Evolutionary conservation across 805 yeast species (phyloP).

Genomic region (Danielia reshetovae): DNA sequence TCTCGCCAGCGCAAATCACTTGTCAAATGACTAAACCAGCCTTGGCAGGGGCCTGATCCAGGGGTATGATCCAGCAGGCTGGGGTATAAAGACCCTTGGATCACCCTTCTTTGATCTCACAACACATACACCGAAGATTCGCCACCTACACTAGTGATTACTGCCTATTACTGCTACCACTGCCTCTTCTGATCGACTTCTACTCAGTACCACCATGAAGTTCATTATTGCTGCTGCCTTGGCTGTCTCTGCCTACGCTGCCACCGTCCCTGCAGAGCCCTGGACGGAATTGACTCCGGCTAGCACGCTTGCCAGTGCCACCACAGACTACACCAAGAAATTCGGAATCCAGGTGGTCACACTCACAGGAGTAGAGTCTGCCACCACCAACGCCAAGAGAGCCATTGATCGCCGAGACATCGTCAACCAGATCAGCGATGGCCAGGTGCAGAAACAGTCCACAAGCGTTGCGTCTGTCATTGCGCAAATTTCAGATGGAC

Average conservation of each 20-base stretch:
- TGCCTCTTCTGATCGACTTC: no score
- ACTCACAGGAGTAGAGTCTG: constrained; percentile 31
- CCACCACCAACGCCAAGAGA: constrained; percentile 24
- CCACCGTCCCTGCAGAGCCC: constrained; percentile 61
- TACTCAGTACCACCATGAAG: constrained; percentile 9
- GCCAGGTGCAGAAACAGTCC: constrained; percentile 1
- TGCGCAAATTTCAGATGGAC: constrained; percentile 45
- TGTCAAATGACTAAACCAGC: background rate
- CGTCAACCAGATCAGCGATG: constrained; percentile 2
- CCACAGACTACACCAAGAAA: constrained; percentile 50
- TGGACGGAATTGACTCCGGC: constrained; percentile 75
- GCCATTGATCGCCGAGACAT: constrained; percentile 30
- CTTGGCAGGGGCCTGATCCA: background rate
- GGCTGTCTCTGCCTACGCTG: constrained; percentile 51
- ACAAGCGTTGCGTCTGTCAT: constrained; percentile 25
- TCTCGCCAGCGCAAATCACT: constrained; percentile 1
- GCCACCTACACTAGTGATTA: no score
- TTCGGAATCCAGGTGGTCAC: constrained; percentile 72
- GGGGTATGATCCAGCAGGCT: background rate
- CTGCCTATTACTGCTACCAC: no score
- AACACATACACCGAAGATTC: background rate
- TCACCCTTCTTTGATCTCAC: background rate
- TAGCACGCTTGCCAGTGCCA: constrained; percentile 48
- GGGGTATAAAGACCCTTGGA: background rate
- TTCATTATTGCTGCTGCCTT: constrained; percentile 26